These are phyloP conservation scores for Russula lepida DNA, from an alignment of 768 basidiomycete species.

Conservation along the genomic window DNA sequence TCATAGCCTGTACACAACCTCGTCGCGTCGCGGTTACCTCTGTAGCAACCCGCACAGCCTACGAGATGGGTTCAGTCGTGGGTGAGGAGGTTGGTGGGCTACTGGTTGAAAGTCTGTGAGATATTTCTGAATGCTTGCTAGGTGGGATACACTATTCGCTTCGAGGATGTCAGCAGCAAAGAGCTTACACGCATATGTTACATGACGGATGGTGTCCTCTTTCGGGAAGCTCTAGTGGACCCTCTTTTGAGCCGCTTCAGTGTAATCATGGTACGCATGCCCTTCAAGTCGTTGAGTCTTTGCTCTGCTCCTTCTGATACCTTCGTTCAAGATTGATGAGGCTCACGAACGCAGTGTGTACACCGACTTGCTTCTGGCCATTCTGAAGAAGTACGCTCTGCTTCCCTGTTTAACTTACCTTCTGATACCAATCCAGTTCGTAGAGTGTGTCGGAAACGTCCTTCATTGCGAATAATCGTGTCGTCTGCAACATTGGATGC, in stretches of 20 bases:
- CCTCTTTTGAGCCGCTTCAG: constrained; percentile 88
- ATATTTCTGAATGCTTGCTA: constrained; percentile 69
- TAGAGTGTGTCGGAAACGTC: constrained; percentile 88
- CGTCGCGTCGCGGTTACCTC: constrained; percentile 92
- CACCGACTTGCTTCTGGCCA: constrained; percentile 85
- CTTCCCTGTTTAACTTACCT: neutral
- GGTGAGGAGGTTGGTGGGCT: constrained; percentile 68
- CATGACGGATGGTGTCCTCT: constrained; percentile 98
- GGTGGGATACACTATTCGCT: constrained; percentile 97
- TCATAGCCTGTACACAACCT: constrained; percentile 91
- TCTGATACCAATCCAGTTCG: neutral
- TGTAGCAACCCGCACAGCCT: constrained; percentile 82
- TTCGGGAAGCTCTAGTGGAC: constrained; percentile 87
- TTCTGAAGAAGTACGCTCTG: constrained; percentile 74
- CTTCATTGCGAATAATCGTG: constrained; percentile 81
- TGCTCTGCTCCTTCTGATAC: neutral
- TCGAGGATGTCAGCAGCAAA: constrained; percentile 86
- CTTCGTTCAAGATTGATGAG: constrained; percentile 71
- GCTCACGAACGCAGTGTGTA: constrained; percentile 96
- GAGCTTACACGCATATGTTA: constrained; percentile 85
- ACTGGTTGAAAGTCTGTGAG: constrained; percentile 87
- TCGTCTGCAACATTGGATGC: constrained; percentile 98
- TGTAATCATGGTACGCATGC: constrained; percentile 75
- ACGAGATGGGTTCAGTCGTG: constrained; percentile 82
- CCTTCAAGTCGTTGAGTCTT: neutral